These are phyloP conservation scores for Lipomyces yamadae DNA, from an alignment of 805 yeast species.

Conservation along the genomic window DNA sequence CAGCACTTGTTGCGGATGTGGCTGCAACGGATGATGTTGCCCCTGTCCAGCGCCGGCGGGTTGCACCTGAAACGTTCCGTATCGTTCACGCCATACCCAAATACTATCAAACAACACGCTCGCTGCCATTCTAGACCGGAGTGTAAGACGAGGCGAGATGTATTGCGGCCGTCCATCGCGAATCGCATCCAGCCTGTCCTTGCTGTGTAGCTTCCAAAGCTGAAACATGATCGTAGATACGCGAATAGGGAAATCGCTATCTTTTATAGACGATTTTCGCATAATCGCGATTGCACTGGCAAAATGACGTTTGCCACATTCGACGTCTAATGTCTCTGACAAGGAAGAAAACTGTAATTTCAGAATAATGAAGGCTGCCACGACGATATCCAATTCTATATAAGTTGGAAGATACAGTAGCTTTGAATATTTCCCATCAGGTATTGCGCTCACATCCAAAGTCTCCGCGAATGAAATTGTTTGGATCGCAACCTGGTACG, in stretches of 20 bases:
- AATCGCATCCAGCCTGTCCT: conserved; percentile 29
- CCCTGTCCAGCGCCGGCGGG: conserved; percentile 30
- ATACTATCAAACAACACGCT: conserved; percentile 90
- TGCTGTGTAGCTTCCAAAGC: conserved; percentile 84
- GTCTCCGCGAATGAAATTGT: conserved; percentile 48
- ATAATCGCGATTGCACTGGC: conserved; percentile 69
- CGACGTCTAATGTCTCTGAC: conserved; percentile 55
- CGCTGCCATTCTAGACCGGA: conserved; percentile 87
- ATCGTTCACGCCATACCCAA: conserved; percentile 81
- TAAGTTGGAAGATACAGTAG: conserved; percentile 80
- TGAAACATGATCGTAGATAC: conserved; percentile 93
- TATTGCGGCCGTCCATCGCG: conserved; percentile 32
- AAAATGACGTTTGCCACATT: conserved; percentile 48
- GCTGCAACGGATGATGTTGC: conserved; percentile 26
- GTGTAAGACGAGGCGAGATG: conserved; percentile 41
- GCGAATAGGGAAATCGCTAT: conserved; percentile 91
- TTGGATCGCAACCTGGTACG: conserved; percentile 76
- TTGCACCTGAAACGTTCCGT: conserved; percentile 53
- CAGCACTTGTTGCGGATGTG: conserved; percentile 22
- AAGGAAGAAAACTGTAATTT: conserved; percentile 78
- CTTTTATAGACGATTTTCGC: conserved; percentile 78
- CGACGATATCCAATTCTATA: conserved; percentile 75
- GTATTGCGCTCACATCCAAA: conserved; percentile 65
- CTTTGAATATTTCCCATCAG: conserved; percentile 61
- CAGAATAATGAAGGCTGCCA: conserved; percentile 91